phyloP scores from a whole-genome alignment of 2,329 filamentous ascomycete genomes.

The Mollisia scopiformis region DNA sequence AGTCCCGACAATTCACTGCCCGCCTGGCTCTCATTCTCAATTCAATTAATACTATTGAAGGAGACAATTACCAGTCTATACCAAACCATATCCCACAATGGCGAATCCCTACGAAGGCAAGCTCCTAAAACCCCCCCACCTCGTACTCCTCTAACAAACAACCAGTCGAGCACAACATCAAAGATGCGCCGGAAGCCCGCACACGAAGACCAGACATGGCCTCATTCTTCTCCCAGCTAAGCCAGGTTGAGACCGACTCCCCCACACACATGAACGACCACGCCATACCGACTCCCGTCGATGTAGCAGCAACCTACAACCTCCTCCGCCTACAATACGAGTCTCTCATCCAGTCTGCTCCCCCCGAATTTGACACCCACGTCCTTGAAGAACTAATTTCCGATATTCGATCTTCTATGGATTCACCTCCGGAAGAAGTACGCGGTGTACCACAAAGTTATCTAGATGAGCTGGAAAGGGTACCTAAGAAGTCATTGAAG shows the following conservation, averaged over 20 bases:
- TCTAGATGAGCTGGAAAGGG: constrained; percentile 61
- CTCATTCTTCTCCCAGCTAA: constrained; percentile 60
- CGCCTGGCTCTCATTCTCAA: neutral
- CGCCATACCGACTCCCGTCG: constrained; percentile 62
- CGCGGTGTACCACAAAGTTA: constrained; percentile 61
- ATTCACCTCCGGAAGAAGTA: constrained; percentile 53
- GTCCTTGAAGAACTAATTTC: constrained; percentile 55
- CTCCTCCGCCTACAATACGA: constrained; percentile 62
- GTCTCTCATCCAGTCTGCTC: constrained; percentile 49
- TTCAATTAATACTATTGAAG: neutral
- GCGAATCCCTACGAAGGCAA: constrained; percentile 61
- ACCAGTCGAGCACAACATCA: constrained; percentile 67
- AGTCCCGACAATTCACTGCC: neutral
- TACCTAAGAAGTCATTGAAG: constrained; percentile 52
- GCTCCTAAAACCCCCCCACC: constrained; percentile 10
- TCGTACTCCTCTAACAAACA: constrained; percentile 3
- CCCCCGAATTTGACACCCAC: constrained; percentile 41
- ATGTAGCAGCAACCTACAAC: constrained; percentile 58
- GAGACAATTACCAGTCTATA: neutral
- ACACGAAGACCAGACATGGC: constrained; percentile 64
- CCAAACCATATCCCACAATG: constrained; percentile 43
- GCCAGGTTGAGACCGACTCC: constrained; percentile 37
- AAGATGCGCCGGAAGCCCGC: constrained; percentile 43
- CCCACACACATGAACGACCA: constrained; percentile 52
- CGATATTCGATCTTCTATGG: constrained; percentile 53